Conservation (phyloP, 805 yeast species). For the Metschnikowia similis region DNA sequence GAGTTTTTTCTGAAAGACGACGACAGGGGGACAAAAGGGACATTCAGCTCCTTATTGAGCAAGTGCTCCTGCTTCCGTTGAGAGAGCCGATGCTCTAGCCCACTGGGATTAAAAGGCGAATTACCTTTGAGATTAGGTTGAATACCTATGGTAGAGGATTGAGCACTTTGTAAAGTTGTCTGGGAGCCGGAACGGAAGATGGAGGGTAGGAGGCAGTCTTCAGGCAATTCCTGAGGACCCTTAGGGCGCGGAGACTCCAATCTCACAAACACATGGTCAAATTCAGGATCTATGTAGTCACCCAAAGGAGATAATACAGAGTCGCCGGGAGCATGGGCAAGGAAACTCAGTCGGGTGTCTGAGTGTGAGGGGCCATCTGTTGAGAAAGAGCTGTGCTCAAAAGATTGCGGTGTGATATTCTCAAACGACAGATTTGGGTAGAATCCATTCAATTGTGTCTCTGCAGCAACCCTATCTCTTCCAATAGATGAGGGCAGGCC, state of each 20-base stretch:
- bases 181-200: background rate
- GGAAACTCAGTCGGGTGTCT: too few species aligned
- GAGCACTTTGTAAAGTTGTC: background rate
- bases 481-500: background rate
- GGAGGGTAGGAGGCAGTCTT: slow-evolving; percentile 19
- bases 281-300: background rate
- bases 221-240: slow-evolving; percentile 39
- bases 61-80: background rate
- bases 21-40: background rate
- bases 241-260: slow-evolving; percentile 34
- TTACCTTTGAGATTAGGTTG: background rate
- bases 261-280: background rate
- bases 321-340: background rate
- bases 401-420: background rate
- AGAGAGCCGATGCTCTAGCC: background rate
- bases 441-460: background rate
- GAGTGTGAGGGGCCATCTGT: background rate
- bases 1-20: background rate
- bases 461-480: background rate
- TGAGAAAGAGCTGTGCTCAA: background rate
- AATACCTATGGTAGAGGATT: background rate
- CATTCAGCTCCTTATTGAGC: background rate
- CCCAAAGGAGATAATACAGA: background rate
- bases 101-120: background rate
- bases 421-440: background rate